phyloP scores from a whole-genome alignment of 176 grass and related monocot species.

The Areca catechu region DNA sequence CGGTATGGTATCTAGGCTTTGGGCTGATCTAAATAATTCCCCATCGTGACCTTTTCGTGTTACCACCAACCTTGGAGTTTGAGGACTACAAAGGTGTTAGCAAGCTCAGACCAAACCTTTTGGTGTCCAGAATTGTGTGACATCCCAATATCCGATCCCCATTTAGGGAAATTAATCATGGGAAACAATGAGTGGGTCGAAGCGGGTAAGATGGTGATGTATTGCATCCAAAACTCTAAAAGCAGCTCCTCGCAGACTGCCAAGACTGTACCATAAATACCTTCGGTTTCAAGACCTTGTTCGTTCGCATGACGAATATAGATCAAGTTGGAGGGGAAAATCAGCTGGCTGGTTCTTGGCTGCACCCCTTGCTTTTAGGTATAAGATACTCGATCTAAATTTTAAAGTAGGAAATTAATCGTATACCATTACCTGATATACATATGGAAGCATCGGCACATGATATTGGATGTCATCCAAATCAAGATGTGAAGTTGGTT shows the following conservation, averaged over 20 bases:
- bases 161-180: no score
- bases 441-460: conserved; percentile 15
- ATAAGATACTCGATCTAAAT: neutral
- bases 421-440: conserved; percentile 21
- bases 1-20: no score
- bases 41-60: no score
- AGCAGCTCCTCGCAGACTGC: neutral
- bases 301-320: no score
- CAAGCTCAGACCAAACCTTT: no score
- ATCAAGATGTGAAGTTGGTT: conserved; percentile 19
- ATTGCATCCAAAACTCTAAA: conserved; percentile 24
- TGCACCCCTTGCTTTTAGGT: neutral
- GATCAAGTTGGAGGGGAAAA: no score
- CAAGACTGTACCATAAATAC: neutral
- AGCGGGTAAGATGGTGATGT: conserved; percentile 24
- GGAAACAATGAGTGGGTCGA: neutral
- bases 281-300: neutral
- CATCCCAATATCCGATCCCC: no score
- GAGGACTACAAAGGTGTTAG: no score
- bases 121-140: no score
- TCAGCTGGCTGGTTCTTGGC: no score
- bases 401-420: conserved; percentile 21
- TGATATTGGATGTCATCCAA: conserved; percentile 15
- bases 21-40: no score
- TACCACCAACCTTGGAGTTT: no score